A percentile compares a stretch with the other conserved stretches of the same genome.
Evolutionary conservation across 2,329 filamentous ascomycete genomes (phyloP).

Genomic region (Endoconidiophora polonica): DNA sequence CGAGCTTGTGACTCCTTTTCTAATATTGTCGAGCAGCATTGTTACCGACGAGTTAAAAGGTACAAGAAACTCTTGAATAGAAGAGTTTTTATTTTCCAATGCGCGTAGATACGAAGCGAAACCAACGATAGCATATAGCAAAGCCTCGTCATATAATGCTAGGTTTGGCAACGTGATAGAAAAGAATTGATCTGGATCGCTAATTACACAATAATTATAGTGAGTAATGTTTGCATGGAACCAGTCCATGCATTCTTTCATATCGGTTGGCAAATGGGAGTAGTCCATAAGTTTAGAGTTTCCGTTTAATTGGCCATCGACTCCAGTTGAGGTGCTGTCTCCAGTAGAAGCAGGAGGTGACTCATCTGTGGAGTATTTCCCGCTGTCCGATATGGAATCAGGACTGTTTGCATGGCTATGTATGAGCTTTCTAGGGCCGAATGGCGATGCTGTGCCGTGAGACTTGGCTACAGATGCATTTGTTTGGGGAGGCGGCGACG

Average conservation of each 20-base stretch:
- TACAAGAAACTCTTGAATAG: conserved; percentile 64
- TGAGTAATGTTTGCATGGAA: conserved; percentile 61
- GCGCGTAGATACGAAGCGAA: conserved; percentile 81
- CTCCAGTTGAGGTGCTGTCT: conserved; percentile 6
- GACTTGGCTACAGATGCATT: conserved; percentile 12
- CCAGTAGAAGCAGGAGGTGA: conserved; percentile 8
- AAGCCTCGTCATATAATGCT: conserved; percentile 57
- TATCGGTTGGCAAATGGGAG: conserved; percentile 46
- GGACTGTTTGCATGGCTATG: conserved; percentile 20
- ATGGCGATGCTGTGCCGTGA: conserved; percentile 15
- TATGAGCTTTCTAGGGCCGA: conserved; percentile 13
- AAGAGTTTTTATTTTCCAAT: conserved; percentile 50
- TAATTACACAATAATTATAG: conserved; percentile 67
- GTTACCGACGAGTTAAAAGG: conserved; percentile 85
- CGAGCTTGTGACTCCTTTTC: conserved; percentile 26
- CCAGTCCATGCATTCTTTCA: conserved; percentile 65
- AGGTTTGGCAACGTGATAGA: conserved; percentile 51
- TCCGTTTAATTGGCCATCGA: neutral
- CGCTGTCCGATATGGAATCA: conserved; percentile 19
- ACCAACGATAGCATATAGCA: conserved; percentile 73
- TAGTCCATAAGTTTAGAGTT: conserved; percentile 24
- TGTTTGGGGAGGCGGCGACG: neutral
- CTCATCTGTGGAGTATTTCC: conserved; percentile 1
- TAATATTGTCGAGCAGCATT: conserved; percentile 39
- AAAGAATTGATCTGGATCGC: conserved; percentile 58